phyloP scores from a whole-genome alignment of 208 protist species.

The Phytomonas sp. region DNA sequence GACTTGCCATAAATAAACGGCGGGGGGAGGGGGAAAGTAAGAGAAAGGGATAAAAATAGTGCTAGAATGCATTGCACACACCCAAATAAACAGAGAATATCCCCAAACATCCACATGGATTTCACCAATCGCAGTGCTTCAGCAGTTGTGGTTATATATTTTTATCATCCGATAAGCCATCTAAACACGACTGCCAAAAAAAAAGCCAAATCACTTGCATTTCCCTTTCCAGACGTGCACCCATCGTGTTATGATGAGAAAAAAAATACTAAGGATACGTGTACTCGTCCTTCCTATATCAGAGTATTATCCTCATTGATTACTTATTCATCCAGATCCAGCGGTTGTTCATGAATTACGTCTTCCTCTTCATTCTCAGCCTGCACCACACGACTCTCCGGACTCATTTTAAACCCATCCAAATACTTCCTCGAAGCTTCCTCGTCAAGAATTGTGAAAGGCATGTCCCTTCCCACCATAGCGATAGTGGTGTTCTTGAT shows the following conservation, averaged over 20 bases:
- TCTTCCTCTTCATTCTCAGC: slow-evolving; percentile 64
- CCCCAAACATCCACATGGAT: not conserved
- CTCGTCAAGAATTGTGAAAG: slow-evolving; percentile 84
- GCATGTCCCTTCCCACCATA: slow-evolving; percentile 85
- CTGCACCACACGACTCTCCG: slow-evolving; percentile 60
- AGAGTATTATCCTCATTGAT: slow-evolving; percentile 5
- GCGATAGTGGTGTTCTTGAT: slow-evolving; percentile 89
- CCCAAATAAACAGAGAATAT: not conserved
- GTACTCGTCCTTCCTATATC: not conserved
- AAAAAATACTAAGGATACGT: not conserved
- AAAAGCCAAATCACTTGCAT: not conserved
- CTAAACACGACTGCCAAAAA: not conserved
- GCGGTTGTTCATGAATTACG: slow-evolving; percentile 47
- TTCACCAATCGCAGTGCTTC: not conserved
- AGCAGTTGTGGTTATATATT: not conserved
- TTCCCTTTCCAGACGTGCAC: not conserved
- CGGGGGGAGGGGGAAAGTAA: not conserved
- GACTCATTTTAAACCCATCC: slow-evolving; percentile 68
- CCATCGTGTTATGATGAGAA: not conserved
- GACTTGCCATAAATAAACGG: not conserved
- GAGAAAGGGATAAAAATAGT: not conserved
- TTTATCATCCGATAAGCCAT: not conserved
- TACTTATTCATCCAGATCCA: slow-evolving; percentile 79
- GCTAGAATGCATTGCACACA: not conserved
- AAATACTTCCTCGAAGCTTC: slow-evolving; percentile 76